Base-by-base conservation (phyloP, 805 yeast species). In the Scheffersomyces ergatensis region DNA sequence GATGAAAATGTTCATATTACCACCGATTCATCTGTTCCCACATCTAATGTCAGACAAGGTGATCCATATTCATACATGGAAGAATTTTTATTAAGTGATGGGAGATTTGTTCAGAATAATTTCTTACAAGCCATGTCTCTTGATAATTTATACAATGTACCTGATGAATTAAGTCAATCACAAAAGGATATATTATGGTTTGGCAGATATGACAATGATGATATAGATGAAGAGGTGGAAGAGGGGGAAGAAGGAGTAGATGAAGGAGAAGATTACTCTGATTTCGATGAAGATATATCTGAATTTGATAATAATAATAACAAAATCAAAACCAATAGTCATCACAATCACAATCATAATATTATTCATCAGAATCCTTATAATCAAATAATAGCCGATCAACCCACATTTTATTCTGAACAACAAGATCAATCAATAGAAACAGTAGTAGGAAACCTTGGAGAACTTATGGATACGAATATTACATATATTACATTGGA, bases 401-500 rank as follows among this genome's bases (percentile, higher is more conserved):
- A 25, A 25, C n/a, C n/a, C n/a, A 14, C 14, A 13, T 25, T 25
- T 25, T 25, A 25, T 25, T 29, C 32, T 4, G 30, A 26, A 26
- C 9, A 6, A 8, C 8, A 9, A 9, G 32, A 29, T 29, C 29
- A 12, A 9, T 9, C 11, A 9, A 25, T 25, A 9, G 29, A 25
- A 16, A 19, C 37, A 2, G 40, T 65, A 7, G 69, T 60, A 34
- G 85, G 85, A 7, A 70, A 79, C 53, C 58, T 80, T 27, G 82
- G 83, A 4, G 76, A 74, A 35, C 61, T 71, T 32, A 78, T 81
- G 72, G 85, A 81, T 55, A 72, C 77, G 11, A 57, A 72, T 14
- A 54, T 77, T 17, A 80, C 87, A 0, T 72, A 71, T 50, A 71
- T 84, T 40, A 77, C 87, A 0, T 65, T 85, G 42, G 95, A 85